Evolutionary conservation across 73 alveolate species (phyloP), one percentile per base, ranked within the genome.

Genomic region (Durusdinium trenchii): DNA sequence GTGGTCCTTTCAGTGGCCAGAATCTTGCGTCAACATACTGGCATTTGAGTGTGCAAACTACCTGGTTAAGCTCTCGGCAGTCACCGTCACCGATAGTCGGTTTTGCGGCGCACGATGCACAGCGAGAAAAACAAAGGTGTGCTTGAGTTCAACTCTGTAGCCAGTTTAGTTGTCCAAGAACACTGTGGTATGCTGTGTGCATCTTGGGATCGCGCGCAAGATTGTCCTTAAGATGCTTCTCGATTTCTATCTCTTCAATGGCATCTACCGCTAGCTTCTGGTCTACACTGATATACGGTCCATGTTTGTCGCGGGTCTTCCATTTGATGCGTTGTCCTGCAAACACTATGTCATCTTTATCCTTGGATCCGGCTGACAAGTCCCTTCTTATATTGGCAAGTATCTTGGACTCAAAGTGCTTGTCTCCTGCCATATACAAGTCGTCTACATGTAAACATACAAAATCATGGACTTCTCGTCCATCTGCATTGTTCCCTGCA

Each of bases 371-470:
- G 0, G 64, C 67, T 0, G 3, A 1, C 54, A 64, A 89, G 40
- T 89, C 86, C 86, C 46, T 62, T 6, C 73, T 30, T 26, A 89
- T 45, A 1, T 28, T 2, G 3, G 52, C 51, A 3, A 57, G 82
- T 1, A 87, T 6, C 4, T 30, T 16, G 12, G 42, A 14, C 40
- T 35, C 50, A 62, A 87, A 87, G 28, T 5, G 35, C 32, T 60
- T 23, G 42, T 62, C 67, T 18, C 95, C 95, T 4, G 43, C 64
- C 83, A 61, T 61, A n/a, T 20, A 43, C 30, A 87, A 47, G 36
- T 61, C 95, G 61, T 87, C 95, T 2, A 87, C 95, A 61, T 87
- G 95, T 1, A 87, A 47, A 48, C 85, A 87, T 1, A 87, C 32
- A 67, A 62, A 38, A 43, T 85, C 95, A 28, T 20, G 47, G 5